Base-by-base conservation (phyloP, 768 basidiomycete genomes). In the Saitozyma sp. region DNA sequence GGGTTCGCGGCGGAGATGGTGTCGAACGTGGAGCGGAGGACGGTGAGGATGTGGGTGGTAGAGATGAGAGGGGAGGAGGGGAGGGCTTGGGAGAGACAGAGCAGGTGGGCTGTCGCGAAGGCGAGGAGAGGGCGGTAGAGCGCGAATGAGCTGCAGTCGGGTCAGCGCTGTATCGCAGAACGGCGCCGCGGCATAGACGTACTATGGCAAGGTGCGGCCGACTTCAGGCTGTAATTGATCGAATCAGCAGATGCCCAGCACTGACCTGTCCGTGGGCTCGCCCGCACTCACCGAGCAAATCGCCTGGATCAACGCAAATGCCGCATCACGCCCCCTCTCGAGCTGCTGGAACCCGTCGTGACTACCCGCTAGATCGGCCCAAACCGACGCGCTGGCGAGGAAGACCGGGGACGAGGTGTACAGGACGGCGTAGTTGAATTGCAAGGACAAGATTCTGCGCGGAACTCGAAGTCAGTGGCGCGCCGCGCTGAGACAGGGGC, bases 391-490 rank as follows among this genome's bases (percentile, higher is more conserved):
- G n/a, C 57, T 62, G 19, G 46, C 69, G 40, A 73, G 54, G 51
- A 70, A 72, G 1, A 69, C 58, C 5, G 77, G 75, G 2, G 75
- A 75, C 14, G 69, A 48, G 20, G 75, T 71, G 37, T 63, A 70
- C 6, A 78, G 70, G 14, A 70, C 50, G 17, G 76, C 78, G 53
- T 75, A 77, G 56, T 72, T 73, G 58, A 71, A 71, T 56, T 77
- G 70, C 6, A 79, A 50, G 3, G 66, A 59, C 19, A 77, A 60
- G 19, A 79, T 74, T 11, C 77, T 79, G 58, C 45, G 45, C 13
- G 13, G n/a, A 13, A 17, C 11, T 46, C 45, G 6, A 5, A 29
- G 51, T 11, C 45, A 46, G n/a, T 46, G 54, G 20, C 45, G 2
- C 2, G n/a, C 13, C 45, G 11, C 45, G 11, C 13, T 46, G 29